Evolutionary conservation across 306 rosid species (phyloP), one percentile per base, ranked within the genome.

Genomic region (Quercus parvula): DNA sequence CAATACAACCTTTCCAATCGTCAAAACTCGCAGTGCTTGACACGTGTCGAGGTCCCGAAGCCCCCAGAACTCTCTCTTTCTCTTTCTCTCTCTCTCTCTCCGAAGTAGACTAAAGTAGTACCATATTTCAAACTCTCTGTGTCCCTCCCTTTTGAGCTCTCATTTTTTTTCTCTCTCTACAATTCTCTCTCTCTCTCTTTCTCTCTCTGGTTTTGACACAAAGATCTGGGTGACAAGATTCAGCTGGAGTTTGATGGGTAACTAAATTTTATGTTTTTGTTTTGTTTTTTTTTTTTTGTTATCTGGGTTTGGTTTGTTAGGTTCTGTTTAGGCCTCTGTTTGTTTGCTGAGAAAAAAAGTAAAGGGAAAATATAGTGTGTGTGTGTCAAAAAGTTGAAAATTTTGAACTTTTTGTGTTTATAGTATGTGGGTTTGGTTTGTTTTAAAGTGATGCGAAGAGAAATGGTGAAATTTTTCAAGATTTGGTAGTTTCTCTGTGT

Each of bases 141-240:
- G 84, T 84, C 85, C 85, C 89, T 82, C 81, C 76, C 75, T 82
- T 77, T 82, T 73, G 76, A n/a, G 27, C 69, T 51, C 81, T 44
- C 82, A 5, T 64, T 73, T 35, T 70, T 83, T 83, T 38, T 33
- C 87, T 77, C 81, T 67, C 54, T 82, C 55, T 14, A 2, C 0
- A 10, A 18, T 57, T 75, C 24, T 13, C 46, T 9, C 46, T 22
- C 24, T 9, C 12, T 7, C 46, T 24, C 51, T 25, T 83, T 81
- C 86, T 79, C 87, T 73, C 83, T 59, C 80, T 85, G 89, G 92
- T 89, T 86, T 88, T 81, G 30, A 74, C 81, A 75, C 71, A 70
- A 75, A 68, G 73, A 27, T 51, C 15, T 52, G 11, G 71, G 13
- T 66, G 13, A 33, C 75, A 81, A 35, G 51, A 54, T 41, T 84